phyloP scores from a whole-genome alignment of 495 filamentous ascomycete species.

The Aspergillus avenaceus region DNA sequence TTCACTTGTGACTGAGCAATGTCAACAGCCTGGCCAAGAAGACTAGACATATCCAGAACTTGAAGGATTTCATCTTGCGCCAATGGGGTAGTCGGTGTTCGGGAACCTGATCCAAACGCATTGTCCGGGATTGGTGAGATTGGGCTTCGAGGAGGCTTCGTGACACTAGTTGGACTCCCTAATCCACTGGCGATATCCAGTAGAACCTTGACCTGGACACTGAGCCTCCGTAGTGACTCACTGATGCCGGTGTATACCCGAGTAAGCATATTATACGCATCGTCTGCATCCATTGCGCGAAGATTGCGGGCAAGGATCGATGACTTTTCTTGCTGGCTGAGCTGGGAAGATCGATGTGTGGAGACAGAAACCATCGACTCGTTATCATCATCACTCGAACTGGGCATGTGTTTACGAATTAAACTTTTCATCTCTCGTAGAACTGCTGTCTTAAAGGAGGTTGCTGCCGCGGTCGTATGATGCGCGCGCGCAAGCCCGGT shows the following conservation, averaged over 20 bases:
- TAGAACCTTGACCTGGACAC: constrained; percentile 91
- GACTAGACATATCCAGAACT: constrained; percentile 84
- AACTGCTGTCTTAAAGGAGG: constrained; percentile 81
- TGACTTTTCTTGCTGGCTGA: constrained; percentile 84
- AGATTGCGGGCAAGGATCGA: constrained; percentile 87
- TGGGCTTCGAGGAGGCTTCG: constrained; percentile 49
- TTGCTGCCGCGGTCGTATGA: constrained; percentile 72
- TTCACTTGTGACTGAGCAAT: constrained; percentile 88
- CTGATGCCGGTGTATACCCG: constrained; percentile 83
- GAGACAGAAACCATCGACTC: constrained; percentile 87
- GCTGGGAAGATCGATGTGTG: constrained; percentile 66
- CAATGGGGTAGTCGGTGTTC: constrained; percentile 23
- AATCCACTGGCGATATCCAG: constrained; percentile 88
- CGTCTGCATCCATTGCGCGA: constrained; percentile 73
- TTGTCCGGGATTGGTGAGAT: constrained; percentile 28
- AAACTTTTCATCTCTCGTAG: constrained; percentile 82
- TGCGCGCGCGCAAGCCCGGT: constrained; percentile 74
- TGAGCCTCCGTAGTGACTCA: constrained; percentile 78
- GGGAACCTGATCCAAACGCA: background rate
- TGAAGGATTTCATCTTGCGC: constrained; percentile 78
- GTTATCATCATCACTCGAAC: constrained; percentile 87
- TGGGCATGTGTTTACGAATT: constrained; percentile 81
- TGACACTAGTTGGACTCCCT: constrained; percentile 26
- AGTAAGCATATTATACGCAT: constrained; percentile 80
- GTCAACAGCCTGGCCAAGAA: constrained; percentile 92